Evolutionary conservation across 371 early-diverging fungal genomes (phyloP).

Genomic region (Parasitella parasitica): DNA sequence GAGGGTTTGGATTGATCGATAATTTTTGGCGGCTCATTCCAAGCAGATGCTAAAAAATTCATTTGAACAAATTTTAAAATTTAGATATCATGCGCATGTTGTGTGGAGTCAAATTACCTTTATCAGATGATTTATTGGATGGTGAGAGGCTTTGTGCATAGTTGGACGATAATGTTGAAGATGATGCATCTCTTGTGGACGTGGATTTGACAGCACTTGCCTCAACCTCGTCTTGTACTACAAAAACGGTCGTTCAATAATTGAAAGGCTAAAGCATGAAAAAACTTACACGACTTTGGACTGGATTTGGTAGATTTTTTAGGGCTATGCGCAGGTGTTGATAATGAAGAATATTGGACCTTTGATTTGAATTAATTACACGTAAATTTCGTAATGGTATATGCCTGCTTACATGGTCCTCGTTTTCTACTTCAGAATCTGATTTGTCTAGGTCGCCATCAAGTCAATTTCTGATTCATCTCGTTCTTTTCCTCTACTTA

Average conservation of each 20-base stretch:
- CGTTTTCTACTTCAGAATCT: constrained; percentile 37
- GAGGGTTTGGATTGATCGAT: constrained; percentile 14
- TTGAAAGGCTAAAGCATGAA: too few species aligned
- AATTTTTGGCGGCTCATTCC: constrained; percentile 29
- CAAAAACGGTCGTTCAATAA: background rate
- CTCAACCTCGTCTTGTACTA: constrained; percentile 15
- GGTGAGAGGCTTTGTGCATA: constrained; percentile 17
- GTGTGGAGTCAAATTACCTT: constrained; percentile 4
- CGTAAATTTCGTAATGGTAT: background rate
- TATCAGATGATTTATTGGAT: constrained; percentile 12
- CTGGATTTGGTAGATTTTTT: constrained; percentile 4
- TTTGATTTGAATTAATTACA: background rate
- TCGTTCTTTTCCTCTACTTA: constrained; percentile 5
- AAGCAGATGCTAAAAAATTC: constrained; percentile 5
- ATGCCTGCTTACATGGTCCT: constrained; percentile 13
- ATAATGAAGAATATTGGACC: constrained; percentile 1
- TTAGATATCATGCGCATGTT: too few species aligned
- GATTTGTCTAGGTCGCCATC: constrained; percentile 21
- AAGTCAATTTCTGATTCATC: background rate
- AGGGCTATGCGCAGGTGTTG: constrained; percentile 5
- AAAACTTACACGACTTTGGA: constrained; percentile 11
- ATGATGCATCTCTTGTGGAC: constrained; percentile 20
- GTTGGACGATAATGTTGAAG: constrained; percentile 12
- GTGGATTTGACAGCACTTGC: background rate
- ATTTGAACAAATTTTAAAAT: background rate